Evolutionary conservation across 2,329 filamentous ascomycete species (phyloP), one percentile per base, ranked within the genome.

Genomic region (Colletotrichum liriopes): DNA sequence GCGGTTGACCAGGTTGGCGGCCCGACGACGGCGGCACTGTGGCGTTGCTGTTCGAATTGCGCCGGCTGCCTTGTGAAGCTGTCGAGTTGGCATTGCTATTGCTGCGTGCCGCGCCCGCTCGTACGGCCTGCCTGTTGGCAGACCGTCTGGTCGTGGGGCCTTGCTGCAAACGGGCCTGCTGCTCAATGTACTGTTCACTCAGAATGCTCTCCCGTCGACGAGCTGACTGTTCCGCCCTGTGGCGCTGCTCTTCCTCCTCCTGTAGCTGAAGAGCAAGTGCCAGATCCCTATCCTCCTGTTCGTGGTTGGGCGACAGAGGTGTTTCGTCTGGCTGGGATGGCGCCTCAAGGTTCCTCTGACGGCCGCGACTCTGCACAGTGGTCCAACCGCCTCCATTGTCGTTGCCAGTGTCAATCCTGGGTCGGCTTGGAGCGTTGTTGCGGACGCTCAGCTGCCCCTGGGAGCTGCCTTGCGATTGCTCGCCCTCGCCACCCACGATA

Each of bases 191-290:
- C 73, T 91, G 90, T 77, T 93, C 91, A 0, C 91, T 93, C 1
- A 94, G 85, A 69, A 90, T 84, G 66, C 90, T 91, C 79, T 95
- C 92, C n/a, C 90, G 86, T 14, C 87, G 85, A 9, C 92, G 87
- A 1, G 91, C 88, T 12, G 89, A 90, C 60, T 91, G 88, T 61
- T 90, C 87, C 8, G 79, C 76, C n/a, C 89, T 88, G 74, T 95
- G 90, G 18, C 91, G 89, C 77, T 94, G 92, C 74, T 98, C 94
- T 81, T 98, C 96, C 79, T 98, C 95, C 78, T 98, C 96, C 80
- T 98, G 96, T 1, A 98, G 88, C 79, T 98, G 96, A 8, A 99
- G 86, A 0, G 96, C 95, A 3, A 98, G 87, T 0, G 96, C 96
- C 39, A 98, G 83, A 73, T 96, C 94, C 72, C 95, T 91, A 77